A percentile compares a stretch with the other conserved stretches of the same genome.
Evolutionary conservation across 169 alveolate genomes (phyloP).

Genomic region (Cryptosporidium parvum): DNA sequence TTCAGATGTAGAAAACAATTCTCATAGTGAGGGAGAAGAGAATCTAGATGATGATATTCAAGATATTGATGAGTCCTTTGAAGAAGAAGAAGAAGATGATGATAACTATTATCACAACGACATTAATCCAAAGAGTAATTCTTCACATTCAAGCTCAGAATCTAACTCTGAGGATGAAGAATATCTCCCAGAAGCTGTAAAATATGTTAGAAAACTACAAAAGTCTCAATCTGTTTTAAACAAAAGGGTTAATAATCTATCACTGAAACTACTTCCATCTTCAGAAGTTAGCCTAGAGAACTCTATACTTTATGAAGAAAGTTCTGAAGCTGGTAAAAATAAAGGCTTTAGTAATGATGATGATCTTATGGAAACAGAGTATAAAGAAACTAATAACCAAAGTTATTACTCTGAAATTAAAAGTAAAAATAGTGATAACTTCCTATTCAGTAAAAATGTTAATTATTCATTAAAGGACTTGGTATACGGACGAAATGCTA

Average conservation of each 20-base stretch:
- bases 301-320: conserved; percentile 39
- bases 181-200: conserved; percentile 84
- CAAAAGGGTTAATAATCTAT: conserved; percentile 16
- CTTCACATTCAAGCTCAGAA: neutral
- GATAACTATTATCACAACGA: conserved; percentile 69
- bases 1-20: conserved; percentile 51
- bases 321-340: neutral
- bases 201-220: conserved; percentile 89
- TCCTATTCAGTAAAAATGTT: conserved; percentile 24
- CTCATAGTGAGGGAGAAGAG: conserved; percentile 77
- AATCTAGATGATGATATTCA: conserved; percentile 77
- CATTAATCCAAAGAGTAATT: conserved; percentile 33
- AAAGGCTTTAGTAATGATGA: neutral
- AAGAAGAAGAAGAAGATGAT: conserved; percentile 75
- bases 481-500: conserved; percentile 13
- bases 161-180: conserved; percentile 43
- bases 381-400: neutral
- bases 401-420: conserved; percentile 12
- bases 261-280: conserved; percentile 36
- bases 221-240: conserved; percentile 71
- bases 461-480: conserved; percentile 51
- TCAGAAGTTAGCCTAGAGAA: conserved; percentile 35
- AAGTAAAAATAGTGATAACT: conserved; percentile 50
- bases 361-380: neutral
- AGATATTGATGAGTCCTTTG: conserved; percentile 32